A percentile compares a stretch with the other conserved stretches of the same genome.
Conservation (phyloP, 1,284 basidiomycete genomes). For the Thecaphora thlaspeos region DNA sequence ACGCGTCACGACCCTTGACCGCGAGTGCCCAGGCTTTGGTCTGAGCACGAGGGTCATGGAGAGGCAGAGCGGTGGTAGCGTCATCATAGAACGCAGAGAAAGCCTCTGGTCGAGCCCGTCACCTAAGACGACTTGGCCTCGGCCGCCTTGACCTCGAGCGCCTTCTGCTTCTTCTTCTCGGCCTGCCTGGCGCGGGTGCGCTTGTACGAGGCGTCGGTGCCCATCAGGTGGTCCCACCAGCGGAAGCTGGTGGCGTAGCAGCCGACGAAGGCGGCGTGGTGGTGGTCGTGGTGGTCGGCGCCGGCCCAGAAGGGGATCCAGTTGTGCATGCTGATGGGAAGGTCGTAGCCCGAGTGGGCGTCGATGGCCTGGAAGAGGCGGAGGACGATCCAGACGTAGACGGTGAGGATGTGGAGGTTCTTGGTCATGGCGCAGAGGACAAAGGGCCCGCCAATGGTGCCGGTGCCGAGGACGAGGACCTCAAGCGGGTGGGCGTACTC, state of each 20-base stretch:
- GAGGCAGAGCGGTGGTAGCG: too few relatives aligned
- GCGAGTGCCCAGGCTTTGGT: too few relatives aligned
- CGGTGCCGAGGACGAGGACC: slow-evolving; percentile 80
- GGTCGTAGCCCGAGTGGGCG: slow-evolving; percentile 88
- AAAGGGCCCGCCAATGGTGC: slow-evolving; percentile 84
- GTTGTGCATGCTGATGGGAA: slow-evolving; percentile 78
- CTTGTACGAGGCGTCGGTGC: slow-evolving; percentile 55
- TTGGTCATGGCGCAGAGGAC: slow-evolving; percentile 71
- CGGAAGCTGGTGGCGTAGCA: slow-evolving; percentile 56
- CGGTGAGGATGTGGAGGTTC: slow-evolving; percentile 75
- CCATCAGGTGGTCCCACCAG: slow-evolving; percentile 56
- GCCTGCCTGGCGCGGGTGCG: slow-evolving; percentile 50
- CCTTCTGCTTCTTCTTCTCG: slow-evolving; percentile 41
- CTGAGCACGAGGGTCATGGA: too few relatives aligned
- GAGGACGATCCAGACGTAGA: slow-evolving; percentile 90
- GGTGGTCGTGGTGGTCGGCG: slow-evolving; percentile 83
- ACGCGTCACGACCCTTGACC: too few relatives aligned
- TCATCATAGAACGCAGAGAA: too few relatives aligned
- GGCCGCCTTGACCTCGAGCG: slow-evolving; percentile 13
- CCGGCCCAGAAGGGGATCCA: slow-evolving; percentile 97
- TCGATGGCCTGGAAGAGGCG: slow-evolving; percentile 97
- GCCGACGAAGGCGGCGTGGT: slow-evolving; percentile 55
- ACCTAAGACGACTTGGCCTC: slow-evolving; percentile 12
- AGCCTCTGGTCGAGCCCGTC: too few relatives aligned
- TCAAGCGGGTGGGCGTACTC: slow-evolving; percentile 96